Percentiles rank a stretch among this genome's conserved stretches.
Evolutionary conservation across 257 asterid species (phyloP).

Genomic region (Nicotiana tabacum): DNA sequence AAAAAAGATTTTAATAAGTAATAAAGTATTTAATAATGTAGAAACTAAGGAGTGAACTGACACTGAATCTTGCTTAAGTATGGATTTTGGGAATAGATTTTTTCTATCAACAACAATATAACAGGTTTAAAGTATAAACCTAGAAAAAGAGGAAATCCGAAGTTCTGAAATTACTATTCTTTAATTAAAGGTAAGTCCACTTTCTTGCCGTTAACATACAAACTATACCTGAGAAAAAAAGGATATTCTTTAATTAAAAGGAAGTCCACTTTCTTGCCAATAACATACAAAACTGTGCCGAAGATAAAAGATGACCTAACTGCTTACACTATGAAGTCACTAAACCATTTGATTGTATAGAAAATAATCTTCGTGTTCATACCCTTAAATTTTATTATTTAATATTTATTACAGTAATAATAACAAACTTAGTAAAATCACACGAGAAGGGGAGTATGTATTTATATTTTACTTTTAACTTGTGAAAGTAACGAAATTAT

Average conservation of each 20-base stretch:
- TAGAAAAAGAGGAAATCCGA: not conserved
- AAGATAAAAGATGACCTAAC: not conserved
- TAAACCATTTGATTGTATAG: not conserved
- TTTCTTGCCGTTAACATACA: not conserved
- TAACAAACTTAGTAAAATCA: too few relatives aligned
- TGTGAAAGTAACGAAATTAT: too few relatives aligned
- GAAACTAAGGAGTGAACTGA: too few relatives aligned
- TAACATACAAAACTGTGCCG: not conserved
- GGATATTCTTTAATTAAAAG: not conserved
- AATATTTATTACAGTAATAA: too few relatives aligned
- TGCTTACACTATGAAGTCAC: slow-evolving; percentile 3
- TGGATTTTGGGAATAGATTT: not conserved
- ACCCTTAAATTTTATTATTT: too few relatives aligned
- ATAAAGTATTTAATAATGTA: too few relatives aligned
- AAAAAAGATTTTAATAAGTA: too few relatives aligned
- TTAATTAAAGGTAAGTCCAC: not conserved
- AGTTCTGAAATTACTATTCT: too few relatives aligned
- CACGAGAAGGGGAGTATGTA: accelerated
- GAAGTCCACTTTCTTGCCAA: not conserved
- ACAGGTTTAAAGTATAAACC: not conserved
- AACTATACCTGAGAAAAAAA: too few relatives aligned
- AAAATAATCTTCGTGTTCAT: too few relatives aligned
- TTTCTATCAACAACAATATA: not conserved
- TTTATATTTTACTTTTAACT: too few relatives aligned
- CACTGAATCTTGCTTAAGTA: not conserved